Base-by-base conservation (phyloP, 495 filamentous ascomycete species). In the Articulospora tetracladia region DNA sequence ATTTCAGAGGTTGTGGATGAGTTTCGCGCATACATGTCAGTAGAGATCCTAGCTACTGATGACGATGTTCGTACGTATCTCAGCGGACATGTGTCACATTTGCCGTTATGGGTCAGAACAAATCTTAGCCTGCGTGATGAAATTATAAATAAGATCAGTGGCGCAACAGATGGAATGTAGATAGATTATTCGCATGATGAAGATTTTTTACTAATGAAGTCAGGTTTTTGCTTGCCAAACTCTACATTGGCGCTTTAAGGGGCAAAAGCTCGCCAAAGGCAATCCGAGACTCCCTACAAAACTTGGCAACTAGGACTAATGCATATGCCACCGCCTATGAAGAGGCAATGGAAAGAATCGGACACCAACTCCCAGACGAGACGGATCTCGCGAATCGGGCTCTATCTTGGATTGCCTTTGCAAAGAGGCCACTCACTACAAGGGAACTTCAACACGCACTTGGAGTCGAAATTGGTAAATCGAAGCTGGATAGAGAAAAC, bases 261-360 rank as follows among this genome's bases (percentile, higher is more conserved):
- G 66, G 22, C 55, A 72, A 57, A 64, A 64, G 34, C 55, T 61
- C 49, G 28, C 64, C 54, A 55, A 72, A 56, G 58, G 62, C 34
- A 17, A 36, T 64, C 24, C 57, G 58, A 28, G 27, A 3, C 15
- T 27, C 57, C 36, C 20, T 64, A 12, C 26, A 68, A 20, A 64
- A 63, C 23, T 64, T 74, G 11, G 66, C 70, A 12, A 68, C 49
- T 34, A 63, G 65, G 23, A 66, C 68, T 36, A 67, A 72, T 39
- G 68, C 68, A 19, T 77, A 78, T 57, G n/a, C n/a, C n/a, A n/a
- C n/a, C n/a, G n/a, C n/a, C n/a, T 77, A 79, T 48, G 65, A 73
- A 15, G 50, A 55, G 2, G 58, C 58, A 3, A 55, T 55, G 34
- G 26, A 51, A 26, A 30, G 58, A 55, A 60, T 60, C 24, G 8